Conservation (phyloP, 2,329 filamentous ascomycete genomes). For the Apiospora phragmitis region DNA sequence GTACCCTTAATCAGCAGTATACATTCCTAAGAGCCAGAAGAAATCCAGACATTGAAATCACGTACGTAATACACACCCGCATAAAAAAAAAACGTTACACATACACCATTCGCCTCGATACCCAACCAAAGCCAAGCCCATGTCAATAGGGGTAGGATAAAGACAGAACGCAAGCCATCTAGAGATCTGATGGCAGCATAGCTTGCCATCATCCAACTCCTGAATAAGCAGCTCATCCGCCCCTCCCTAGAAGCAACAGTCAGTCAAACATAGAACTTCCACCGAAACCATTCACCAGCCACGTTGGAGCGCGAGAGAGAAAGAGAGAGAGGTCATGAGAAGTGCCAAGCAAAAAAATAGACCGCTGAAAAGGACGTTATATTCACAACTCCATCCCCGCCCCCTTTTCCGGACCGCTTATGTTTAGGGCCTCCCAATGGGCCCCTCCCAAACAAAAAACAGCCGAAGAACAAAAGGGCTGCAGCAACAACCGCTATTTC, state of each 20-base stretch:
- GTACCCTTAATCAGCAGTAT: background rate
- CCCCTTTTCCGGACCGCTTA: background rate
- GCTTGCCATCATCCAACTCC: background rate
- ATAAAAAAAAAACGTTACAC: background rate
- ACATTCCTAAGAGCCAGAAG: background rate
- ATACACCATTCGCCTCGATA: background rate
- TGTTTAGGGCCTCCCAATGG: background rate
- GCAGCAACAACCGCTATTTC: conserved; percentile 11
- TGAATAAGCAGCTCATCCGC: background rate
- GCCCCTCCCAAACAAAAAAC: background rate
- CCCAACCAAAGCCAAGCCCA: background rate
- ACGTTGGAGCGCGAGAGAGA: background rate
- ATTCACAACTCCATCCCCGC: conserved; percentile 6
- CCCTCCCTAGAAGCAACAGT: no score
- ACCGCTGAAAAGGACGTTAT: conserved; percentile 10
- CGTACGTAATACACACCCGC: background rate
- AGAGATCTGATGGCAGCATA: background rate
- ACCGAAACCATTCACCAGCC: background rate
- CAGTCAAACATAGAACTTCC: no score
- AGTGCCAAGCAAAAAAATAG: background rate
- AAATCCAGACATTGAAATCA: background rate
- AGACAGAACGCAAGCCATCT: background rate
- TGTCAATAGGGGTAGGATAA: background rate
- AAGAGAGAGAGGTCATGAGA: background rate
- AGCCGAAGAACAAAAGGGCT: background rate